phyloP scores from a whole-genome alignment of 441 rosid species.

The Francoa sonchifolia region DNA sequence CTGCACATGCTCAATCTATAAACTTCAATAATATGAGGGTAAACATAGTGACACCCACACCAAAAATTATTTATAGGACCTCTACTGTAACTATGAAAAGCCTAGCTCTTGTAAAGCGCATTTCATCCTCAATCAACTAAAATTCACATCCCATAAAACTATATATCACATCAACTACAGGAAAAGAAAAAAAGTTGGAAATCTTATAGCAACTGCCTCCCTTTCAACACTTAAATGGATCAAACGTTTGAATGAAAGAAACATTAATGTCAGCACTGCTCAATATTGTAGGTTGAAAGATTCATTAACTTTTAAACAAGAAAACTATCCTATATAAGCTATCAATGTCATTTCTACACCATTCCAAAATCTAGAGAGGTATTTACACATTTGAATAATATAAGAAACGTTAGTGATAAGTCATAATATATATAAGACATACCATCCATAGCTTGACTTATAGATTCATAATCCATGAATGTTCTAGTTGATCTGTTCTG shows the following conservation, averaged over 20 bases:
- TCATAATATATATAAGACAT: conserved; percentile 12
- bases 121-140: too few species aligned
- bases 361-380: not conserved
- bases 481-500: conserved; percentile 73
- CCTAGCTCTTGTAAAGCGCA: too few species aligned
- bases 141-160: too few species aligned
- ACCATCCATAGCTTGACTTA: conserved; percentile 94
- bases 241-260: too few species aligned
- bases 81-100: too few species aligned
- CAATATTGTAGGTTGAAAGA: not conserved
- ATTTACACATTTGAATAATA: not conserved
- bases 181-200: too few species aligned
- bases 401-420: not conserved
- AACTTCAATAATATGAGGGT: not conserved
- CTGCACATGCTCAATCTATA: conserved; percentile 22
- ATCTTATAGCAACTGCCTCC: too few species aligned
- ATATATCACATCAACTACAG: too few species aligned
- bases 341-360: not conserved
- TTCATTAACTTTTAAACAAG: not conserved
- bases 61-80: too few species aligned
- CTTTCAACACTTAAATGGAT: too few species aligned
- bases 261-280: not conserved
- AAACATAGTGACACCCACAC: not conserved
- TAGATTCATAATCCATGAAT: conserved; percentile 86
- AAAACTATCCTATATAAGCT: not conserved